Base-by-base conservation (phyloP, 495 filamentous ascomycete genomes). In the Aspergillus steynii region DNA sequence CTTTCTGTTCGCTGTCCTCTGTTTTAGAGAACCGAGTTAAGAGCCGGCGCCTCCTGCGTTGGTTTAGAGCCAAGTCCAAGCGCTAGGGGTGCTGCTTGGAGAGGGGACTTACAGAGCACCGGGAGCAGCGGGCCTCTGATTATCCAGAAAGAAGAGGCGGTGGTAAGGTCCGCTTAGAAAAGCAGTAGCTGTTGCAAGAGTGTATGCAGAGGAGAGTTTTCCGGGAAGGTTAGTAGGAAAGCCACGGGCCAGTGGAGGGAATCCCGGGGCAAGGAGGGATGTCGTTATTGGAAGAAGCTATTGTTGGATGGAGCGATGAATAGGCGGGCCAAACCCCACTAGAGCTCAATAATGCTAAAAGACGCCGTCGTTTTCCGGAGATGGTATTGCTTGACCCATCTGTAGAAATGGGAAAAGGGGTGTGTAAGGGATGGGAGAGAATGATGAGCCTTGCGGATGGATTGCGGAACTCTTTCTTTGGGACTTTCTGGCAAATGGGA, bases 211-310 rank as follows among this genome's bases (percentile, higher is more conserved):
- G 37, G 7, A 42, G 37, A 42, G 9, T 42, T 42, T 42, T 42
- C 37, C 12, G 37, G 1, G 10, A 42, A 15, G 37, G 37, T 14
- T 42, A 42, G 37, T 2, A 42, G 37, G 37, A 14, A 42, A 42
- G 37, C 37, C 37, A 42, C 37, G 37, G 37, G 37, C 37, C 37
- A 42, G 37, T 42, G 9, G 9, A 42, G 10, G 37, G 4, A 10
- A 42, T 3, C 14, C 37, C 37, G 37, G 37, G 7, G 37, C 15
- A 2, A 49, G 29, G 29, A 54, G 14, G 31, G 5, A n/a, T 20
- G 52, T 5, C n/a, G 46, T 29, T 58, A 29, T 58, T 45, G 46
- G 28, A 29, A 57, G 45, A 29, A 50, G 46, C 55, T 50, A 58
- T 32, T 20, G 51, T 34, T 32, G 4, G 55, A 32, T 50, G 55